Evolutionary conservation across 2,329 filamentous ascomycete species (phyloP).

Genomic region (Tolypocladium capitatum): DNA sequence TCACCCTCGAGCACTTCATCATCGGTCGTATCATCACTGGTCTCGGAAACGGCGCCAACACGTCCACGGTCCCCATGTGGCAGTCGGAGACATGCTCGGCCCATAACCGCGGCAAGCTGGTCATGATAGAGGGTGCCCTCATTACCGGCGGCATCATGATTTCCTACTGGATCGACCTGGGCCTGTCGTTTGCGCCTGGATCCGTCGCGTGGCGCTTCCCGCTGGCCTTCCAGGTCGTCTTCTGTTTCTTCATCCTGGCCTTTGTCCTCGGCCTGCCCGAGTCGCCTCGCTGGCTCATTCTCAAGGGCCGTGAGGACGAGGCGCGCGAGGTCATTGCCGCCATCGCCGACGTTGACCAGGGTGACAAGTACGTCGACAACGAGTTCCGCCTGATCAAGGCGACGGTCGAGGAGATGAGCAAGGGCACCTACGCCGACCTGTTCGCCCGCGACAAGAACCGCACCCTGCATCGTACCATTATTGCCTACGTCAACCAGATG

Average conservation of each 20-base stretch:
- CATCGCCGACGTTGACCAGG: slow-evolving; percentile 38
- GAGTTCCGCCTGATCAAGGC: slow-evolving; percentile 50
- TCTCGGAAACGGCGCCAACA: slow-evolving; percentile 43
- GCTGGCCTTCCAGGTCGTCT: slow-evolving; percentile 39
- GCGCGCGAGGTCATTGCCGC: slow-evolving; percentile 33
- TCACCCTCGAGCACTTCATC: slow-evolving; percentile 41
- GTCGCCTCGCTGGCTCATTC: slow-evolving; percentile 35
- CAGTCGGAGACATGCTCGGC: slow-evolving; percentile 45
- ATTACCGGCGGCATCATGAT: slow-evolving; percentile 45
- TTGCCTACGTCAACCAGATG: slow-evolving; percentile 48
- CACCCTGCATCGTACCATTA: slow-evolving; percentile 42
- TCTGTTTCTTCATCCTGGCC: slow-evolving; percentile 42
- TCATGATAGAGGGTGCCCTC: slow-evolving; percentile 47
- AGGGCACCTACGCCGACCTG: slow-evolving; percentile 44
- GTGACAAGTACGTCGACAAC: slow-evolving; percentile 43
- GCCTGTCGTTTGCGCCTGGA: slow-evolving; percentile 34
- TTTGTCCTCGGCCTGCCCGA: slow-evolving; percentile 41
- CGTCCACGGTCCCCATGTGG: slow-evolving; percentile 46
- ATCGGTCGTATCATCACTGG: slow-evolving; percentile 46
- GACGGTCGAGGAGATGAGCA: slow-evolving; percentile 55
- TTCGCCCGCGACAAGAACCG: slow-evolving; percentile 46
- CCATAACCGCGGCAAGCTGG: slow-evolving; percentile 44
- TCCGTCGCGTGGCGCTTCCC: slow-evolving; percentile 44
- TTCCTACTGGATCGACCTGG: slow-evolving; percentile 48
- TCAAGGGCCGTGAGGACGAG: slow-evolving; percentile 32